Base-by-base conservation (phyloP, 306 rosid genomes). In the Rosa lucieae region DNA sequence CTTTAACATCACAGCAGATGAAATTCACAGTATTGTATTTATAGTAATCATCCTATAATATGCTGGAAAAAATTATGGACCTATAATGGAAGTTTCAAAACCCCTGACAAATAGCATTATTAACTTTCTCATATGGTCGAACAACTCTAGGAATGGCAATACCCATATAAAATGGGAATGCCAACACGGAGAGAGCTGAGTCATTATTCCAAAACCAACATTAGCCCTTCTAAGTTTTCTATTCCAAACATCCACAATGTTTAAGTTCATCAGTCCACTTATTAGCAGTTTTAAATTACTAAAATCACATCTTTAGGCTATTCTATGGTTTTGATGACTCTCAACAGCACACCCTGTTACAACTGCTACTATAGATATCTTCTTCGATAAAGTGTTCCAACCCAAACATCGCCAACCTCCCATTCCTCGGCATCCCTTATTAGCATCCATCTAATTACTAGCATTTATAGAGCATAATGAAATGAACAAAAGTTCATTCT, bases 1-100 rank as follows among this genome's bases (percentile, higher is more conserved):
- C 67, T 82, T 55, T 47, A 83, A 62, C 26, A 81, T 61, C 43
- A 37, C 23, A 53, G 65, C 55, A 74, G 39, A 78, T 58, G 61
- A 63, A 49, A 70, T 35, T 5, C n/a, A 43, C 5, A 11, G 15
- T 39, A 46, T 9, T 6, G 0, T 20, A 12, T 26, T 53, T 75
- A 58, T 8, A 47, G 26, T 44, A 58, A 43, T 23, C 66, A 48
- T 23, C 58, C 72, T 47, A 23, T 43, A 47, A 65, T 5, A 43
- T 8, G 10, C 15, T 72, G 47, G 55, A 71, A 39, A 29, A n/a
- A 58, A 51, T 20, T 49, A 21, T 17, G 20, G 26, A 72, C 26
- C 26, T 23, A 23, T 23, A 23, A 23, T 17, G 15, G 5, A 44
- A 40, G 7, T 37, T 49, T 59, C 61, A 8, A 29, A 9, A 48